Conservation (phyloP, 495 filamentous ascomycete species). For the Neurospora africana region DNA sequence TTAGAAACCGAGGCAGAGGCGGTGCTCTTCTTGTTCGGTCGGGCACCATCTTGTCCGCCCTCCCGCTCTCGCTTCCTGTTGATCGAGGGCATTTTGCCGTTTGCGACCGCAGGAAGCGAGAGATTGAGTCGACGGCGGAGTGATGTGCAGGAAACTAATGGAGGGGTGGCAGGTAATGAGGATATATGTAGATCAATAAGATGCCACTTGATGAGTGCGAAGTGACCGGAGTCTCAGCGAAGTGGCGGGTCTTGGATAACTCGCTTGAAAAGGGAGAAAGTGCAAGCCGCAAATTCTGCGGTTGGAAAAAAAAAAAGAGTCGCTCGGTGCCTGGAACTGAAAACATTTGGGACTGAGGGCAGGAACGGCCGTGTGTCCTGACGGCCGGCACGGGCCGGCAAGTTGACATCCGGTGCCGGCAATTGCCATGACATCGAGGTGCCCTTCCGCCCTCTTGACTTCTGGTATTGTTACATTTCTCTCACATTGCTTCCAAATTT, state of each 20-base stretch:
- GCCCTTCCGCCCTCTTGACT: background rate
- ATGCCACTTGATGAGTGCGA: background rate
- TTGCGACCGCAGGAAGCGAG: background rate
- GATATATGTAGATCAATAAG: background rate
- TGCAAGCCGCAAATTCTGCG: background rate
- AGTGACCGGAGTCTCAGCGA: background rate
- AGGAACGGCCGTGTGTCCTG: background rate
- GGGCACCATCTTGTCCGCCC: background rate
- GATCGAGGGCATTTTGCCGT: background rate
- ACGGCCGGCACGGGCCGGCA: background rate
- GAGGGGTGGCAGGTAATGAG: too few relatives aligned
- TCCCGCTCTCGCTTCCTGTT: background rate
- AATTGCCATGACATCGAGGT: background rate
- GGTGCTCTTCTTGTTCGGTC: background rate
- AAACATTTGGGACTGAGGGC: background rate
- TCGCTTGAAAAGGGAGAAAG: background rate
- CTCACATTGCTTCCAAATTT: background rate
- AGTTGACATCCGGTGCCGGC: background rate
- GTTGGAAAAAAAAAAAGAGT: background rate
- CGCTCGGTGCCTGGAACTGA: background rate
- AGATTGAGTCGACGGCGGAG: background rate
- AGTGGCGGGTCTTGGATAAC: background rate
- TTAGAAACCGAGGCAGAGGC: background rate
- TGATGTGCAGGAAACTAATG: too few relatives aligned
- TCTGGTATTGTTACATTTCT: background rate